Evolutionary conservation across 208 protist genomes (phyloP), one percentile per base, ranked within the genome.

Genomic region (Kentomonas sorsogonicus): DNA sequence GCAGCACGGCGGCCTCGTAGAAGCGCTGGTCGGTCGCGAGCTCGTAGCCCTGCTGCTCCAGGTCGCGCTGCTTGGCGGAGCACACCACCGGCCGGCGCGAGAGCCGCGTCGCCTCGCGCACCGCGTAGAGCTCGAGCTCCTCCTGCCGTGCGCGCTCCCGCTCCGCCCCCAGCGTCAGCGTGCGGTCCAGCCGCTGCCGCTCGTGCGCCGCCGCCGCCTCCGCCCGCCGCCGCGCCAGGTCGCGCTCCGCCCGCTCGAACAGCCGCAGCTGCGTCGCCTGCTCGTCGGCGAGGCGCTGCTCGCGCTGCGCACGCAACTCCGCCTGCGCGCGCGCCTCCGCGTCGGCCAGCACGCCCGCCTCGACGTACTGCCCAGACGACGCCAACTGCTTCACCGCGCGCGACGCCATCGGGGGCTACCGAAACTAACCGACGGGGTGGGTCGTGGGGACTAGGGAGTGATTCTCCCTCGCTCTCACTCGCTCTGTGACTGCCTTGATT

Each of bases 161-260:
- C 15, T 70, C 69, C n/a, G 52, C 63, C 43, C 77, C 73, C n/a
- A 50, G 51, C 15, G 60, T 50, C 26, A 63, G 58, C 30, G 77
- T 69, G 20, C 22, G 43, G 52, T 69, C 68, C 27, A 41, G 61
- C 30, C 47, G 52, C 0, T 3, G 16, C 53, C 70, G 46, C 36
- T 79, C 33, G 13, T 36, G 29, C n/a, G 61, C 29, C 6, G 47
- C 23, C 1, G 57, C 47, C 4, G 38, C 38, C 47, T 72, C 74
- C 1, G 81, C 74, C 16, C 73, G 62, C 18, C 70, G 54, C 66
- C 89, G 77, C 2, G 71, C 45, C 43, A 74, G 72, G 69, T 69
- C 79, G 56, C 89, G 66, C 13, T 63, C 41, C n/a, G 74, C 71
- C 36, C 77, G 78, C n/a, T 77, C 75, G 39, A 69, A 66, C 7